phyloP scores from a whole-genome alignment of 2,329 filamentous ascomycete species.

The Fusarium luffae region DNA sequence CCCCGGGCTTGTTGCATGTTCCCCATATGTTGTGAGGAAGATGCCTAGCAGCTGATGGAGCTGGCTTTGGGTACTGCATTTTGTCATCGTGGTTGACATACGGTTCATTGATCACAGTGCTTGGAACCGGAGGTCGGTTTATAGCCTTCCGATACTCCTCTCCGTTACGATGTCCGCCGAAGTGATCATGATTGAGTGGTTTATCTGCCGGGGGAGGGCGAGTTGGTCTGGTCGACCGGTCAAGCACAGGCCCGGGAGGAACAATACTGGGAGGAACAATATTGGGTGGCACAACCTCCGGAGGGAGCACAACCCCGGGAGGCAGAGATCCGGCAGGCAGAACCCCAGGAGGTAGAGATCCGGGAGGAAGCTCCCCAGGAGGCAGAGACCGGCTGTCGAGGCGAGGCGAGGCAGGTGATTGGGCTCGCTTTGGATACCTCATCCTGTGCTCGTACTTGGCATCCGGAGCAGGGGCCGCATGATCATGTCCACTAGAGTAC shows the following conservation, averaged over 20 bases:
- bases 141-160: not conserved
- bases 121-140: not conserved
- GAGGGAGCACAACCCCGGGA: not conserved
- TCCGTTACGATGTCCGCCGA: no score
- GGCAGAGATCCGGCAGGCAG: not conserved
- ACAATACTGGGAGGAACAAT: no score
- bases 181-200: no score
- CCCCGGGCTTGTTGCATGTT: not conserved
- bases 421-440: not conserved
- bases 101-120: not conserved
- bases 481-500: not conserved
- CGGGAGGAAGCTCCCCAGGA: not conserved
- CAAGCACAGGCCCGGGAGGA: no score
- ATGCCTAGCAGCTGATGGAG: not conserved
- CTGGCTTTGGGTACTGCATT: not conserved
- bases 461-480: not conserved
- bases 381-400: not conserved
- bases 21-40: not conserved
- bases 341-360: not conserved
- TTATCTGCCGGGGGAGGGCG: no score
- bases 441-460: not conserved
- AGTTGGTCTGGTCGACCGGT: no score
- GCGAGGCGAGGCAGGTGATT: not conserved
- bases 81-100: not conserved
- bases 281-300: no score